phyloP scores from a whole-genome alignment of 495 filamentous ascomycete species.

The Chaetomium tenue region DNA sequence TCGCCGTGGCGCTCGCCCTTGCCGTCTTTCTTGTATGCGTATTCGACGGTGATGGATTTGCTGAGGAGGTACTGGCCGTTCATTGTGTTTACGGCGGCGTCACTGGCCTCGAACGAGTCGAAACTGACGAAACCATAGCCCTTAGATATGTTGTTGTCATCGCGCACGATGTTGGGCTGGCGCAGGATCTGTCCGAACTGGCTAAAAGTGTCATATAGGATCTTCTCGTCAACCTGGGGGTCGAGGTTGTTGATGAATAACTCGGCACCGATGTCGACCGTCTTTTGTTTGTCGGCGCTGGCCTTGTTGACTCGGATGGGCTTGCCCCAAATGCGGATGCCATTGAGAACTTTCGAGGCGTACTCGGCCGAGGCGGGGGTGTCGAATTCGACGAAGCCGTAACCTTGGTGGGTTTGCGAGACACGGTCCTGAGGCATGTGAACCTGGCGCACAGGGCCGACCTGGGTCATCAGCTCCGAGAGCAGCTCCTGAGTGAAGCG shows the following conservation, averaged over 20 bases:
- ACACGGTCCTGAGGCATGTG: conserved; percentile 97
- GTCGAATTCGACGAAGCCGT: conserved; percentile 98
- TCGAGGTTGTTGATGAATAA: conserved; percentile 97
- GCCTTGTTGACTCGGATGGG: conserved; percentile 94
- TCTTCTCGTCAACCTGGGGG: conserved; percentile 90
- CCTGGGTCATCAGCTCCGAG: conserved; percentile 97
- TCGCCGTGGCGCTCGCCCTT: conserved; percentile 97
- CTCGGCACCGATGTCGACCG: conserved; percentile 92
- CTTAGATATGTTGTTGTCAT: conserved; percentile 87
- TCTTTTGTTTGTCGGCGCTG: conserved; percentile 90
- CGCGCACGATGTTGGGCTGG: conserved; percentile 89
- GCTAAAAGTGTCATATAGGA: conserved; percentile 94
- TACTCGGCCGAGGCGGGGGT: conserved; percentile 97
- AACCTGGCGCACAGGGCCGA: conserved; percentile 93
- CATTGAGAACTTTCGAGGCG: conserved; percentile 94
- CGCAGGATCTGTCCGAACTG: conserved; percentile 84
- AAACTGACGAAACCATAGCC: conserved; percentile 97
- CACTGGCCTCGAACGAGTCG: conserved; percentile 89
- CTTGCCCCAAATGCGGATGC: conserved; percentile 88
- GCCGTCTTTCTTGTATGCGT: conserved; percentile 99
- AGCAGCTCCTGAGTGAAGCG: conserved; percentile 85
- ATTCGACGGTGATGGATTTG: conserved; percentile 92
- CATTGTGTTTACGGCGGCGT: conserved; percentile 89
- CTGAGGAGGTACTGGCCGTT: conserved; percentile 96
- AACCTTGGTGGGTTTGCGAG: conserved; percentile 93